These are phyloP conservation scores for Huntiella decipiens DNA, from an alignment of 2,329 filamentous ascomycete species.

Conservation along the genomic window DNA sequence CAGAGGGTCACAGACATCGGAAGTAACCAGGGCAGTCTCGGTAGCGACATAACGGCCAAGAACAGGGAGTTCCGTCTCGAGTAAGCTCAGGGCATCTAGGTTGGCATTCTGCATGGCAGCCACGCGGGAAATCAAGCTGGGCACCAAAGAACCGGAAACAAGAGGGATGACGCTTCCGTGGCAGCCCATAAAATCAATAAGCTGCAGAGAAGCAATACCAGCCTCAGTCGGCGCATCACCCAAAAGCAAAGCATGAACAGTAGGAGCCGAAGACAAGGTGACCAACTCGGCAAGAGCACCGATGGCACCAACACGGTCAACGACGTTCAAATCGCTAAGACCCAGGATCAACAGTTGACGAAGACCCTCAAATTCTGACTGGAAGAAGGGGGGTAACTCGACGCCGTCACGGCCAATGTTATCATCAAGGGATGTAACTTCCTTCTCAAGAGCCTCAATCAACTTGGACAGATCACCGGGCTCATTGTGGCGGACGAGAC, in stretches of 20 bases:
- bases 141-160: constrained; percentile 23
- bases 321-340: background rate
- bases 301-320: constrained; percentile 3
- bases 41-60: constrained; percentile 34
- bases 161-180: constrained; percentile 18
- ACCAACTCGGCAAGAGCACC: constrained; percentile 20
- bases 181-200: constrained; percentile 27
- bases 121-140: constrained; percentile 35
- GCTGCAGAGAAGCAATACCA: constrained; percentile 20
- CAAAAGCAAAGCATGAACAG: constrained; percentile 25
- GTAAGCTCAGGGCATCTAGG: constrained; percentile 39
- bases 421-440: constrained; percentile 32
- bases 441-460: constrained; percentile 28
- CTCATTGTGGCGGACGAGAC: constrained; percentile 28
- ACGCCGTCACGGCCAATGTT: constrained; percentile 24
- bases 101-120: constrained; percentile 31
- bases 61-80: constrained; percentile 45
- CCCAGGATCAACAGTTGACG: constrained; percentile 32
- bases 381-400: constrained; percentile 30
- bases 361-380: constrained; percentile 35
- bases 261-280: constrained; percentile 29
- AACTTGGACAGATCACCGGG: constrained; percentile 25
- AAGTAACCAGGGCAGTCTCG: constrained; percentile 28
- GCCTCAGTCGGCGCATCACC: constrained; percentile 19
- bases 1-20: constrained; percentile 31